Conservation (phyloP, 768 basidiomycete genomes). For the Cystofilobasidium bisporidii region DNA sequence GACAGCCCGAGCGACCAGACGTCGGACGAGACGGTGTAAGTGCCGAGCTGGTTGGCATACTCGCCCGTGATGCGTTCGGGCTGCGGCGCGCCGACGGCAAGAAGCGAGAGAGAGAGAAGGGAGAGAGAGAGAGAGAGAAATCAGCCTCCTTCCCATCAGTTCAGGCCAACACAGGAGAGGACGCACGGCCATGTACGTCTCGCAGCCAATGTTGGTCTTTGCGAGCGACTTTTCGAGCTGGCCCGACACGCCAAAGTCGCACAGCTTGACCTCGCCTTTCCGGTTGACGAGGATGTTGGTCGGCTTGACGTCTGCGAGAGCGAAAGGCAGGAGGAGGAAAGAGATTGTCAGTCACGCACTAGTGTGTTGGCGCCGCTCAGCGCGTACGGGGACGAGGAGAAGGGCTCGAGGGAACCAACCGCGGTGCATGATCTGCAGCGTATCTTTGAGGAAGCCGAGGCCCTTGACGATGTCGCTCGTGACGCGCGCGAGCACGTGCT, state of each 20-base stretch:
- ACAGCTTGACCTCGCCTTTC: slow-evolving; percentile 83
- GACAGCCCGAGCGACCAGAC: slow-evolving; percentile 91
- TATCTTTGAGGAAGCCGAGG: slow-evolving; percentile 88
- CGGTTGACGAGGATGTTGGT: slow-evolving; percentile 85
- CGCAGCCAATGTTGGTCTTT: slow-evolving; percentile 97
- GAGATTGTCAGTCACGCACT: not conserved
- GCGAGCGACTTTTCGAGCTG: slow-evolving; percentile 93
- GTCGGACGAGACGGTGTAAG: slow-evolving; percentile 93
- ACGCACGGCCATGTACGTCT: slow-evolving; percentile 94
- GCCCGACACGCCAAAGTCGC: slow-evolving; percentile 98
- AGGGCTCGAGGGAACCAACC: slow-evolving; percentile 42
- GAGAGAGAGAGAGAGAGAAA: slow-evolving; percentile 8
- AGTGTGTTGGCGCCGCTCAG: too few species aligned
- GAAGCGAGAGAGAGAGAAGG: slow-evolving; percentile 8
- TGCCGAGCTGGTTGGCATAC: slow-evolving; percentile 69
- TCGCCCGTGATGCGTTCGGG: slow-evolving; percentile 96
- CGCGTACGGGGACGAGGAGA: not conserved
- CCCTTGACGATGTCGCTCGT: slow-evolving; percentile 75
- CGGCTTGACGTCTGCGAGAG: slow-evolving; percentile 67
- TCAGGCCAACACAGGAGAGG: not conserved
- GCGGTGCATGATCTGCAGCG: slow-evolving; percentile 74
- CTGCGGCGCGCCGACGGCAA: too few species aligned
- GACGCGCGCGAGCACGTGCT: slow-evolving; percentile 73
- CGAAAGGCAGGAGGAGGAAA: slow-evolving; percentile 7
- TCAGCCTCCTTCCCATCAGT: not conserved